Percentiles rank a stretch among this genome's conserved stretches.
Conservation (phyloP, 2,329 filamentous ascomycete species). For the Drechslera avenae region DNA sequence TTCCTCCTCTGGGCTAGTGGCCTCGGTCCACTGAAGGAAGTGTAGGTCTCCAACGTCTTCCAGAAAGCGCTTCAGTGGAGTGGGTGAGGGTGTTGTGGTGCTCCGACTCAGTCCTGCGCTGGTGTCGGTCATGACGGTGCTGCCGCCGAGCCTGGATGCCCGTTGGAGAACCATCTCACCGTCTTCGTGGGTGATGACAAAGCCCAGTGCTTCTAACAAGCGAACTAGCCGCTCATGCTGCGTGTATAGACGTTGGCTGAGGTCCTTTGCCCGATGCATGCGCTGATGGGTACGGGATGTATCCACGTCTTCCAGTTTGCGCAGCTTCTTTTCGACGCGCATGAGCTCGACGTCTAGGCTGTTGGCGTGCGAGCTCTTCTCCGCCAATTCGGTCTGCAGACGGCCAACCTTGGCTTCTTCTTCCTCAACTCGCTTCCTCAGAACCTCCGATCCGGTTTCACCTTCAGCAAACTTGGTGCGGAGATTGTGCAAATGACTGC, state of each 20-base stretch:
- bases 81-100: constrained; percentile 59
- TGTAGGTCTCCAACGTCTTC: constrained; percentile 70
- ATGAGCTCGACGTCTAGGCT: constrained; percentile 77
- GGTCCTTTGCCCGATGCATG: constrained; percentile 74
- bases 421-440: constrained; percentile 75
- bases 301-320: constrained; percentile 55
- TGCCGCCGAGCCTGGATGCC: constrained; percentile 61
- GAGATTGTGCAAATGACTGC: constrained; percentile 70
- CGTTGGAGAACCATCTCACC: constrained; percentile 77
- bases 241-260: constrained; percentile 80
- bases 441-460: constrained; percentile 78
- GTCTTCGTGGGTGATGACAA: constrained; percentile 75
- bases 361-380: constrained; percentile 75
- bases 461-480: constrained; percentile 77
- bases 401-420: constrained; percentile 73
- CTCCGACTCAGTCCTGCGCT: constrained; percentile 55
- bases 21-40: constrained; percentile 82
- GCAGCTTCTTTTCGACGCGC: constrained; percentile 68
- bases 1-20: constrained; percentile 68
- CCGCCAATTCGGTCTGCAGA: constrained; percentile 72
- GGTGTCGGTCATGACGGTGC: constrained; percentile 51
- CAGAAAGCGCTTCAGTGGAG: constrained; percentile 61
- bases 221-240: constrained; percentile 84
- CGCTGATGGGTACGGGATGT: constrained; percentile 69
- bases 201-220: constrained; percentile 85